Percentiles rank a stretch among this genome's conserved stretches.
Evolutionary conservation across 495 filamentous ascomycete genomes (phyloP).

Genomic region (Xylaria acuta): DNA sequence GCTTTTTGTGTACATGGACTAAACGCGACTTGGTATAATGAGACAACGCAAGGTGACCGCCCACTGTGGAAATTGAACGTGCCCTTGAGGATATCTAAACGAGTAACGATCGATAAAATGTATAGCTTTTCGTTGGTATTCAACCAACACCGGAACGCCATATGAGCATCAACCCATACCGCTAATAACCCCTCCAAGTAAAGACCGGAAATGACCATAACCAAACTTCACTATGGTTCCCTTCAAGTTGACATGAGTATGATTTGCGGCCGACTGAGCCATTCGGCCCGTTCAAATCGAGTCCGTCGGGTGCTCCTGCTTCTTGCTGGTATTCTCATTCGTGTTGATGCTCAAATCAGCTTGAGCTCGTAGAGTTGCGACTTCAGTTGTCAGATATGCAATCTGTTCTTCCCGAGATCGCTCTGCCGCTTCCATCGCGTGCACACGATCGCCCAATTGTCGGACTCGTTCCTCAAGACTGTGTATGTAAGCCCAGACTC

Average conservation of each 20-base stretch:
- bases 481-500: slow-evolving; percentile 57
- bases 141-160: slow-evolving; percentile 25
- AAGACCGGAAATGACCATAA: slow-evolving; percentile 58
- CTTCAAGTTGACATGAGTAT: slow-evolving; percentile 14
- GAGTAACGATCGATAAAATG: slow-evolving; percentile 23
- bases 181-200: background rate
- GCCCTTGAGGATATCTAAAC: slow-evolving; percentile 22
- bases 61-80: slow-evolving; percentile 2
- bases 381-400: slow-evolving; percentile 44
- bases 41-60: slow-evolving; percentile 7
- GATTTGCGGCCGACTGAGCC: background rate
- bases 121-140: slow-evolving; percentile 23
- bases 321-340: slow-evolving; percentile 31
- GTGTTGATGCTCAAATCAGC: slow-evolving; percentile 32
- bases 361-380: slow-evolving; percentile 43
- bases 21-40: slow-evolving; percentile 20
- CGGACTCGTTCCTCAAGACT: slow-evolving; percentile 57
- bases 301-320: slow-evolving; percentile 12
- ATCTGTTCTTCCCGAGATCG: slow-evolving; percentile 48
- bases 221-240: slow-evolving; percentile 46
- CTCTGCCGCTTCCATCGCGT: slow-evolving; percentile 49
- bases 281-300: slow-evolving; percentile 20
- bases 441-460: slow-evolving; percentile 47
- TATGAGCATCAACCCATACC: slow-evolving; percentile 18
- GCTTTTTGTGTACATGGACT: slow-evolving; percentile 37